phyloP scores from a whole-genome alignment of 306 rosid species.

The Quercus aquifolioides region DNA sequence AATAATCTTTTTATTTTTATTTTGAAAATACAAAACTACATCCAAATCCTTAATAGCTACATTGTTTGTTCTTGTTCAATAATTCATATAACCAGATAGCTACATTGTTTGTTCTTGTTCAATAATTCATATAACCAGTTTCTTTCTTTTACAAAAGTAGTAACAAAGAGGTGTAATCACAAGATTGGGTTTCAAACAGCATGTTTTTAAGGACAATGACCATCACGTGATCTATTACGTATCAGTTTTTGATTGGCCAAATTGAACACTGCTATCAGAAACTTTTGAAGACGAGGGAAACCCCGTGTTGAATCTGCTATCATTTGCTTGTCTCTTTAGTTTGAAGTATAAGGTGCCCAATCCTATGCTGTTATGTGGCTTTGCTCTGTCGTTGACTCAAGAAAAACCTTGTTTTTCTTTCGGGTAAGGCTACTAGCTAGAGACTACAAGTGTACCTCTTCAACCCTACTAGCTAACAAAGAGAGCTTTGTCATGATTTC shows the following conservation, averaged over 20 bases:
- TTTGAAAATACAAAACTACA: no score
- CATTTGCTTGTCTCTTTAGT: conserved; percentile 22
- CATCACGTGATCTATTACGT: neutral
- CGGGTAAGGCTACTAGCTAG: neutral
- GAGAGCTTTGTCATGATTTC: no score
- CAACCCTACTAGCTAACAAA: neutral
- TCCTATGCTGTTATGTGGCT: conserved; percentile 19
- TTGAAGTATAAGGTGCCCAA: neutral
- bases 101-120: no score
- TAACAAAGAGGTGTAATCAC: no score
- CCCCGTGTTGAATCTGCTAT: conserved; percentile 4
- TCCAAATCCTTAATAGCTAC: no score
- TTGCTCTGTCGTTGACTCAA: conserved; percentile 11
- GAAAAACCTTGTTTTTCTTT: neutral
- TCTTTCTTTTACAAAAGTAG: no score
- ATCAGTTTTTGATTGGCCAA: conserved; percentile 8
- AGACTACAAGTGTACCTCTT: neutral
- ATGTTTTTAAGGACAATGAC: neutral
- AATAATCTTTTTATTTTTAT: no score
- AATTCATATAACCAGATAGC: no score
- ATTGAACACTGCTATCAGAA: conserved; percentile 6
- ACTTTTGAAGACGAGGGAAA: neutral
- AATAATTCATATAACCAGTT: no score
- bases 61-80: no score
- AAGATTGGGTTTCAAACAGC: no score